Evolutionary conservation across 1,284 basidiomycete species (phyloP).

Genomic region (Cyathus olla): DNA sequence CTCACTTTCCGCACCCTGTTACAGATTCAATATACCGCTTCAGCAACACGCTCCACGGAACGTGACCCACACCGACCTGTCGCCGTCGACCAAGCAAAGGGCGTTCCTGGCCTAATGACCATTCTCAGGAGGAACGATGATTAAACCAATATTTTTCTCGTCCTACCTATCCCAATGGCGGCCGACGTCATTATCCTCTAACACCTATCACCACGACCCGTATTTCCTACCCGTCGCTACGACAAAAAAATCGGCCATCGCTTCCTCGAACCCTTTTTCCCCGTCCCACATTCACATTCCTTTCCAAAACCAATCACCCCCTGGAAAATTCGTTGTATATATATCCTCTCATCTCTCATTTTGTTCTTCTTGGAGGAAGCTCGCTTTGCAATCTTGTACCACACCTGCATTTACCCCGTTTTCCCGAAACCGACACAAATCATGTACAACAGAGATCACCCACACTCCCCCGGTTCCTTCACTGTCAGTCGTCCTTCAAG

Average conservation of each 20-base stretch:
- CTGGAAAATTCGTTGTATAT: neutral
- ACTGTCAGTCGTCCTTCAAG: too few relatives aligned
- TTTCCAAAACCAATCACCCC: neutral
- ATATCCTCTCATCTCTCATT: neutral
- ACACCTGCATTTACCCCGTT: too few relatives aligned
- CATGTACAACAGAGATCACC: too few relatives aligned
- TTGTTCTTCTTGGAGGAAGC: neutral
- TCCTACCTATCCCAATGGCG: neutral
- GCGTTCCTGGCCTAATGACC: slow-evolving; percentile 75
- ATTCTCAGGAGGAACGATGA: slow-evolving; percentile 56
- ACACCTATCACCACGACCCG: neutral
- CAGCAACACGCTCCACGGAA: slow-evolving; percentile 55
- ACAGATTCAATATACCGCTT: slow-evolving; percentile 72
- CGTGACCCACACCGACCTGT: slow-evolving; percentile 64
- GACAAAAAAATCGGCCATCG: too few relatives aligned
- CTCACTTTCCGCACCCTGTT: slow-evolving; percentile 1
- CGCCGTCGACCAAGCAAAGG: slow-evolving; percentile 59
- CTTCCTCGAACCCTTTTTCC: neutral
- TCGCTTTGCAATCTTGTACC: too few relatives aligned
- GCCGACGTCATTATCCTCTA: neutral
- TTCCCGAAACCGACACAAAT: too few relatives aligned
- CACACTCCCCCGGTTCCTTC: too few relatives aligned
- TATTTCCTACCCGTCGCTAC: too few relatives aligned
- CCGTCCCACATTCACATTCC: neutral
- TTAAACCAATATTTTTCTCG: slow-evolving; percentile 8